Base-by-base conservation (phyloP, 805 yeast genomes). In the Yarrowia divulgata region DNA sequence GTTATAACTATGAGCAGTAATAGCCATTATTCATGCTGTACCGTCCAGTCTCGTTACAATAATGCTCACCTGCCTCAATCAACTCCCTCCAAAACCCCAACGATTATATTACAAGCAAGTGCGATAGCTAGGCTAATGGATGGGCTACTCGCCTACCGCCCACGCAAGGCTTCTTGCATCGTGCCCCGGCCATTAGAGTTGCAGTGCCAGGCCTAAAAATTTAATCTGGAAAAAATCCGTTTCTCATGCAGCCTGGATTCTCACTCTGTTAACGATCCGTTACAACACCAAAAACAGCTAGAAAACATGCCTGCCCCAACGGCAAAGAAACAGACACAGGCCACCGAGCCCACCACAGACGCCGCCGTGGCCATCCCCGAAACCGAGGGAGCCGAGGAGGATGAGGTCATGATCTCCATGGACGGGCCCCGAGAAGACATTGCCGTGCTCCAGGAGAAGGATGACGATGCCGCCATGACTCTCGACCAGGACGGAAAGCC, bases 401-500 rank as follows among this genome's bases (percentile, higher is more conserved):
- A 69, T 19, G 70, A 67, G 42, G 67, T 64, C 35, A 67, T 66
- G 69, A 52, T 54, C 84, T 87, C 71, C 81, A 83, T 71, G 82
- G 82, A 39, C 64, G 74, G 10, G 78, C 83, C 16, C 81, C 82
- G 39, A 71, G 74, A 73, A 54, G 77, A 79, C 52, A 50, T 69
- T 29, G 71, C 45, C 64, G 74, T 12, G 78, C 83, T 12, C 81
- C 83, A 35, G 72, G 74, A 73, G 55, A 77, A 79, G 63, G 62
- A 70, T 29, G 71, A 75, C 48, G 34, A 67, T 18, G 71, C 70
- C 32, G 72, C 68, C 16, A 62, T 90, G 72, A 86, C 86, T n/a
- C 79, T 90, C 45, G 97, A 94, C 79, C 93, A 90, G 73, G 85
- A 87, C 69, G 98, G 98, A 54, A 90, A 92, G 74, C 97, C 97